Evolutionary conservation across 257 asterid genomes (phyloP).

Genomic region (Penstemon barbatus): DNA sequence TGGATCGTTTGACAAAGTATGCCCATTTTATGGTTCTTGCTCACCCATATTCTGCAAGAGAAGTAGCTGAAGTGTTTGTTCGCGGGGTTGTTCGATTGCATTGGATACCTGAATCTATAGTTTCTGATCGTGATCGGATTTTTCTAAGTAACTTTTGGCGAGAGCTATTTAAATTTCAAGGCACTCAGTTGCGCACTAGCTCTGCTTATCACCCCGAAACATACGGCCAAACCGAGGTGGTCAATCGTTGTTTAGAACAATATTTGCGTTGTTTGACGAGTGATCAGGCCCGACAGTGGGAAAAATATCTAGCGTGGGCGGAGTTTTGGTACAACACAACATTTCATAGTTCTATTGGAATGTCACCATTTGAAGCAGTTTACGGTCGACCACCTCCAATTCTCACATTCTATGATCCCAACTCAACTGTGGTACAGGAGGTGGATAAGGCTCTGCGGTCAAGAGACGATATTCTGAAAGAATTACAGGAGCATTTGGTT

Average conservation of each 20-base stretch:
- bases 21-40: neutral
- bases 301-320: neutral
- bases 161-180: too few relatives aligned
- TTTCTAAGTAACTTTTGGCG: neutral
- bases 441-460: too few relatives aligned
- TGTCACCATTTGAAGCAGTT: neutral
- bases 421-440: too few relatives aligned
- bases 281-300: neutral
- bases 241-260: neutral
- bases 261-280: neutral
- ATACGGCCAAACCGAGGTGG: neutral
- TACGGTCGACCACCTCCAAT: neutral
- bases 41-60: neutral
- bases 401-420: too few relatives aligned
- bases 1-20: neutral
- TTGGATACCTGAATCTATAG: neutral
- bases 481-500: too few relatives aligned
- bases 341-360: neutral
- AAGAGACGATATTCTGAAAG: too few relatives aligned
- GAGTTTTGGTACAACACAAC: constrained; percentile 15
- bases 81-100: neutral
- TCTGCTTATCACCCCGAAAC: neutral
- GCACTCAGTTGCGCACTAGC: too few relatives aligned
- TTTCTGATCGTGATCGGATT: neutral
- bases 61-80: neutral